phyloP scores from a whole-genome alignment of 169 alveolate species.

The Plasmodium relictum region DNA sequence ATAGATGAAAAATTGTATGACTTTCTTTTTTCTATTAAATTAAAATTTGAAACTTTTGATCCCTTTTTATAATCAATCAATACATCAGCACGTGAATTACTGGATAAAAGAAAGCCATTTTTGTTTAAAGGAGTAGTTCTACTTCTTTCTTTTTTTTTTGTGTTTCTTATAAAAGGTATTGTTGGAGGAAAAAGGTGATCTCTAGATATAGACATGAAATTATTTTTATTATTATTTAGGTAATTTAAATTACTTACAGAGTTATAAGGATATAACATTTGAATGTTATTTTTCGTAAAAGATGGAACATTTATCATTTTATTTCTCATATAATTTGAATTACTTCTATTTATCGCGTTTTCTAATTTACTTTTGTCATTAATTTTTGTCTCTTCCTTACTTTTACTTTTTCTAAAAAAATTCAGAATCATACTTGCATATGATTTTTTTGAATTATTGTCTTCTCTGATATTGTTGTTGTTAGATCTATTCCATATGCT shows the following conservation, averaged over 20 bases:
- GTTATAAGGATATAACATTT: too few species aligned
- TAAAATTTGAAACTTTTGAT: background rate
- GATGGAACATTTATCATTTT: too few species aligned
- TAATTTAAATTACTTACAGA: too few species aligned
- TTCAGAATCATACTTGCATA: constrained; percentile 10
- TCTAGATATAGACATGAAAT: too few species aligned
- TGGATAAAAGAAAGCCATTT: background rate
- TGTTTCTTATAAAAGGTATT: background rate
- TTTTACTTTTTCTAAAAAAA: constrained; percentile 11
- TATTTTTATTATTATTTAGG: too few species aligned
- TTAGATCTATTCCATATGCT: background rate
- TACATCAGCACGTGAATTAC: too few species aligned
- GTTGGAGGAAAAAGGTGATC: background rate
- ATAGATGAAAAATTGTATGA: background rate
- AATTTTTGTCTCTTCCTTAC: background rate
- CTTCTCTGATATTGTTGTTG: background rate
- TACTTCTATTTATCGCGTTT: background rate
- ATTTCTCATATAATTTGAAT: background rate
- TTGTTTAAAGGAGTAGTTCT: background rate
- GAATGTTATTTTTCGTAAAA: too few species aligned
- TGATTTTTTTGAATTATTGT: background rate
- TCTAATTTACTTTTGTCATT: background rate
- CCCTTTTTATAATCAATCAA: too few species aligned
- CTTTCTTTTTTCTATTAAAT: background rate
- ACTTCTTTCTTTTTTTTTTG: background rate